Percentiles rank a stretch among this genome's conserved stretches.
phyloP scores from a whole-genome alignment of 2,329 filamentous ascomycete species.

The Thielaviopsis ethacetica region DNA sequence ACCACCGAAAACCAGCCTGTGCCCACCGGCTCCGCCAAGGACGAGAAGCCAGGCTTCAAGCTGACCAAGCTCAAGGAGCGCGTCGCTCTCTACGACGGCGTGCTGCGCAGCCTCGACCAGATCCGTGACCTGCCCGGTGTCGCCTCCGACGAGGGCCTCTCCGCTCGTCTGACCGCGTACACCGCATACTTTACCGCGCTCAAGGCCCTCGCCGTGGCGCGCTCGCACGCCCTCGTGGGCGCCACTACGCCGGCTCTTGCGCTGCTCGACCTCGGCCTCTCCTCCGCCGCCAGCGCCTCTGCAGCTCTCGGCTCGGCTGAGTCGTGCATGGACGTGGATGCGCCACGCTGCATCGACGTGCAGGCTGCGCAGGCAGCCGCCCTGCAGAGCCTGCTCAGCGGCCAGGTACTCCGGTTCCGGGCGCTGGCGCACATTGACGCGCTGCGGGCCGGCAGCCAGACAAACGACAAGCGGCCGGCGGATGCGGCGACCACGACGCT shows the following conservation, averaged over 20 bases:
- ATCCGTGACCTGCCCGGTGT: constrained; percentile 82
- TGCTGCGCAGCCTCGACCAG: constrained; percentile 76
- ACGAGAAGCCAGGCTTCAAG: constrained; percentile 57
- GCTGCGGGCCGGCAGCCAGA: constrained; percentile 31
- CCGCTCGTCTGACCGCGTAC: constrained; percentile 63
- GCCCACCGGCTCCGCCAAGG: constrained; percentile 14
- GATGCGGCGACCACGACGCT: constrained; percentile 11
- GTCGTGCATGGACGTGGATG: constrained; percentile 18
- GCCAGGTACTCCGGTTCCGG: constrained; percentile 63
- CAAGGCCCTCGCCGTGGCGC: constrained; percentile 72
- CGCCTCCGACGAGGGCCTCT: constrained; percentile 62
- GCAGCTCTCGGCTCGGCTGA: constrained; percentile 24
- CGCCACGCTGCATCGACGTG: constrained; percentile 54
- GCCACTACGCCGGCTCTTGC: constrained; percentile 69
- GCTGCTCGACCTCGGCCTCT: constrained; percentile 56
- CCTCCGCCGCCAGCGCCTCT: constrained; percentile 37
- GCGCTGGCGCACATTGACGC: constrained; percentile 73
- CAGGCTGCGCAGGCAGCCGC: constrained; percentile 38
- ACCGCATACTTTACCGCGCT: constrained; percentile 73
- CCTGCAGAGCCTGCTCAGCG: constrained; percentile 46
- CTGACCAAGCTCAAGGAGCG: constrained; percentile 71
- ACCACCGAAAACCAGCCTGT: constrained; percentile 20
- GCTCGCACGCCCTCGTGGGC: constrained; percentile 62
- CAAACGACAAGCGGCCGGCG: constrained; percentile 23
- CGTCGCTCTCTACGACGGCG: constrained; percentile 79